Conservation (phyloP, 106 monocot genomes). For the Dendrobium huoshanense region DNA sequence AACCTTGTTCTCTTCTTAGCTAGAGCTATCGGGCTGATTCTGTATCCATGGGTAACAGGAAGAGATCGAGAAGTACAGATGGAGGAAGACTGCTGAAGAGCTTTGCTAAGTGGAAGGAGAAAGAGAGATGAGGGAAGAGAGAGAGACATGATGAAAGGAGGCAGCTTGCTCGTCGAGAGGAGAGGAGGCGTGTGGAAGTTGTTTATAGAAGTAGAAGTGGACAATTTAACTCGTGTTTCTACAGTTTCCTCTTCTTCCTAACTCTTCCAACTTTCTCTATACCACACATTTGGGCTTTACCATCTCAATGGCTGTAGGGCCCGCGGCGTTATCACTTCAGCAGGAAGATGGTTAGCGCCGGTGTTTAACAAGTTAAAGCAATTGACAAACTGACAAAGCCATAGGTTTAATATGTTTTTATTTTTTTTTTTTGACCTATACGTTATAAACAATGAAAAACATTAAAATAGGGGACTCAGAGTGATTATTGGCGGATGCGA, state of each 20-base stretch:
- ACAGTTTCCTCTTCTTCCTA: neutral
- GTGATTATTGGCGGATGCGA: too few species aligned
- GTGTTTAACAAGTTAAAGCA: too few species aligned
- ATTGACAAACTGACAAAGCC: too few species aligned
- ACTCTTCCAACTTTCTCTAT: neutral
- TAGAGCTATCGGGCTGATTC: neutral
- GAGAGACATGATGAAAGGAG: constrained; percentile 2
- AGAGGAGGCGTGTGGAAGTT: neutral
- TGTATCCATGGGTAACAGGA: neutral
- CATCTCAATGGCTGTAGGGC: neutral
- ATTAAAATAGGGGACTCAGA: too few species aligned
- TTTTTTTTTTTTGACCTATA: too few species aligned
- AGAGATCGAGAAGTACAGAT: neutral
- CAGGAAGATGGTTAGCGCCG: too few species aligned
- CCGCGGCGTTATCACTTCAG: neutral
- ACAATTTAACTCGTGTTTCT: neutral
- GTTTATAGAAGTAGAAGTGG: neutral
- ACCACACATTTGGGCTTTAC: neutral
- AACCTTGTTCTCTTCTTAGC: neutral
- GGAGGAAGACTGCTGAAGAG: neutral
- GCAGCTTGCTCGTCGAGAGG: neutral
- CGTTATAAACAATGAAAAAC: too few species aligned
- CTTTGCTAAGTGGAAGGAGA: neutral
- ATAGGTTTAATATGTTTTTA: too few species aligned
- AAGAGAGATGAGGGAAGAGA: neutral